phyloP scores from a whole-genome alignment of 2,329 filamentous ascomycete genomes.

The Chrysoporthe austroafricana region DNA sequence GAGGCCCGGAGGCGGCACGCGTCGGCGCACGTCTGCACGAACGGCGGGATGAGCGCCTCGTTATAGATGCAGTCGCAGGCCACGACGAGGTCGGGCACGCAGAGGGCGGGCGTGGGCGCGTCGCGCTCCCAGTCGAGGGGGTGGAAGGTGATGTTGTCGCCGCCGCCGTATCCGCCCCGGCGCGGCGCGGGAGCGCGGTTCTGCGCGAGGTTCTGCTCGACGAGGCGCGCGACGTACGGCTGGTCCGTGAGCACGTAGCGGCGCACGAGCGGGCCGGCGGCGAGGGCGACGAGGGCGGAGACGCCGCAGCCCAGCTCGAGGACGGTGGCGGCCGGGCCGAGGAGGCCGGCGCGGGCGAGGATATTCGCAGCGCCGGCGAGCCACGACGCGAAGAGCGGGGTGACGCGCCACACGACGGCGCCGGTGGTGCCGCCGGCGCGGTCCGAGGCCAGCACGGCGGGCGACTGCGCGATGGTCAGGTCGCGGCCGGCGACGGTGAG shows the following conservation, averaged over 20 bases:
- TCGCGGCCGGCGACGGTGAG: slow-evolving; percentile 71
- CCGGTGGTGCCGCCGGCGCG: slow-evolving; percentile 65
- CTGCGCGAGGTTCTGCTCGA: slow-evolving; percentile 75
- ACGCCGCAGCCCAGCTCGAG: slow-evolving; percentile 91
- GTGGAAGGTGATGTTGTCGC: slow-evolving; percentile 55
- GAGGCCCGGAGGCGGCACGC: slow-evolving; percentile 63
- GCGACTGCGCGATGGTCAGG: slow-evolving; percentile 81
- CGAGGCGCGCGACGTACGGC: slow-evolving; percentile 75
- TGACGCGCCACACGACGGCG: slow-evolving; percentile 87
- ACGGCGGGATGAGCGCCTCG: slow-evolving; percentile 77
- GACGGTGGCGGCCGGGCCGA: slow-evolving; percentile 60
- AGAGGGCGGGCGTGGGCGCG: slow-evolving; percentile 51
- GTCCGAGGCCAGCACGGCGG: slow-evolving; percentile 76
- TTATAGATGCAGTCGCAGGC: slow-evolving; percentile 98
- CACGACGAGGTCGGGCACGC: slow-evolving; percentile 66
- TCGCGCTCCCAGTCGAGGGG: slow-evolving; percentile 84
- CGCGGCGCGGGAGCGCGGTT: slow-evolving; percentile 47
- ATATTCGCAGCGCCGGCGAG: slow-evolving; percentile 61
- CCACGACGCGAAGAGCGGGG: slow-evolving; percentile 82
- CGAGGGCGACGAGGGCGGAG: slow-evolving; percentile 75
- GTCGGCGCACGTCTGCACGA: slow-evolving; percentile 81
- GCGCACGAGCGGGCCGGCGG: slow-evolving; percentile 63
- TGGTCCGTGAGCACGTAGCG: slow-evolving; percentile 86
- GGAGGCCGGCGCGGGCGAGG: slow-evolving; percentile 57
- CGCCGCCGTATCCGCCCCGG: background rate